phyloP scores from a whole-genome alignment of 306 rosid genomes.

The Trifolium pratense region DNA sequence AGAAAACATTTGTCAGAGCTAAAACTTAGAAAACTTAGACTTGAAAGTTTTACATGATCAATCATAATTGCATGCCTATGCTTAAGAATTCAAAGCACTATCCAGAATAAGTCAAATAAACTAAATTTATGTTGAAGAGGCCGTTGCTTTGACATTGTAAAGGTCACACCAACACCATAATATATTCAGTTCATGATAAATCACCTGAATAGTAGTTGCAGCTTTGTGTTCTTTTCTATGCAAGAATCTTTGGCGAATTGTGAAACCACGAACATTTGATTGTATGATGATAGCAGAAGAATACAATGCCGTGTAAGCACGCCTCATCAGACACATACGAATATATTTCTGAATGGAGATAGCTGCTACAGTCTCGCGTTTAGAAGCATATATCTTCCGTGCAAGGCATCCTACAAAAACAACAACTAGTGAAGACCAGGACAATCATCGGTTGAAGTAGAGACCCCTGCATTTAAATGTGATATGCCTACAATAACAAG shows the following conservation, averaged over 20 bases:
- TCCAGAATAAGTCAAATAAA: conserved; percentile 16
- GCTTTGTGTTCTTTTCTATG: conserved; percentile 76
- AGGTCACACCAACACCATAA: conserved; percentile 26
- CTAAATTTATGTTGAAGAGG: background rate
- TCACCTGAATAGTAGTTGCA: conserved; percentile 84
- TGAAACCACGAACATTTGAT: conserved; percentile 70
- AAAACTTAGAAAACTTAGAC: background rate
- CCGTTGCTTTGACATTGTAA: conserved; percentile 7
- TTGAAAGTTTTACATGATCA: conserved; percentile 22
- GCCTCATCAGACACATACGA: conserved; percentile 63
- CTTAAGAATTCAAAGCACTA: conserved; percentile 19
- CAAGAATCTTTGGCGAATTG: conserved; percentile 65
- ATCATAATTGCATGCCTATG: conserved; percentile 1
- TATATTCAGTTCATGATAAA: conserved; percentile 9
- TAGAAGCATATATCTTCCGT: conserved; percentile 61
- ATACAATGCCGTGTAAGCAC: conserved; percentile 56
- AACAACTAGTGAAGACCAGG: conserved; percentile 34
- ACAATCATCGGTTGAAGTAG: conserved; percentile 11
- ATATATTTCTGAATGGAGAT: conserved; percentile 64
- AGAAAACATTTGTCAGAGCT: background rate
- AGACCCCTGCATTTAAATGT: background rate
- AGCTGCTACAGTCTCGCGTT: conserved; percentile 74
- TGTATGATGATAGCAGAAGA: conserved; percentile 67
- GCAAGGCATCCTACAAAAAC: conserved; percentile 68
- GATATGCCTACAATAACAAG: conserved; percentile 20